Evolutionary conservation across 1,284 basidiomycete genomes (phyloP).

Genomic region (Irpex sp.): DNA sequence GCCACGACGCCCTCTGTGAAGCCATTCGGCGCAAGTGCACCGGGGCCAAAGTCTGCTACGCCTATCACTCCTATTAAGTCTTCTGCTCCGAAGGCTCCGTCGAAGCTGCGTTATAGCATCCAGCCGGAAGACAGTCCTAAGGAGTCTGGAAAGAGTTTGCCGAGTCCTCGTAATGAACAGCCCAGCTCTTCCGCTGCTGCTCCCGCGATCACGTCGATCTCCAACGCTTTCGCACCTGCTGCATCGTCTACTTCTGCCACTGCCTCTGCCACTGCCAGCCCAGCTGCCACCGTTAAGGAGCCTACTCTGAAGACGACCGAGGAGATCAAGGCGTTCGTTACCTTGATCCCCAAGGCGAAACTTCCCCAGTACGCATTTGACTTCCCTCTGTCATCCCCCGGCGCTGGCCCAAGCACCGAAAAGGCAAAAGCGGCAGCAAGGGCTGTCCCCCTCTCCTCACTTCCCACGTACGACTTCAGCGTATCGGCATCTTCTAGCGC

Average conservation of each 20-base stretch:
- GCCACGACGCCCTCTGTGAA: slow-evolving; percentile 16
- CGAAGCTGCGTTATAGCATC: slow-evolving; percentile 67
- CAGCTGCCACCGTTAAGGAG: slow-evolving; percentile 6
- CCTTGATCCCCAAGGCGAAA: slow-evolving; percentile 17
- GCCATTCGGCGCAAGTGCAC: slow-evolving; percentile 3
- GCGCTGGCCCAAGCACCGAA: slow-evolving; percentile 31
- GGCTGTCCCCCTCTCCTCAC: slow-evolving; percentile 25
- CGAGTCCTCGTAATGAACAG: background rate
- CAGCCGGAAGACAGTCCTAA: slow-evolving; percentile 33
- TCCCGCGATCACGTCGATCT: background rate
- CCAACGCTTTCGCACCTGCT: slow-evolving; percentile 6
- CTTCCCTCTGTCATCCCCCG: slow-evolving; percentile 21
- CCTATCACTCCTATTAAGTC: slow-evolving; percentile 33
- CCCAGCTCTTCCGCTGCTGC: background rate
- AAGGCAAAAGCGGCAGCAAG: slow-evolving; percentile 32
- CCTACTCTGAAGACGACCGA: slow-evolving; percentile 13
- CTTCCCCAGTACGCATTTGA: slow-evolving; percentile 27
- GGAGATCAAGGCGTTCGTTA: slow-evolving; percentile 21
- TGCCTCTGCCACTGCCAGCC: background rate
- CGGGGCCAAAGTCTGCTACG: slow-evolving; percentile 22
- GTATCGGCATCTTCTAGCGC: slow-evolving; percentile 28
- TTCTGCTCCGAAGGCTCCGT: slow-evolving; percentile 63
- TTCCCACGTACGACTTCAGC: slow-evolving; percentile 46
- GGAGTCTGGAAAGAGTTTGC: background rate
- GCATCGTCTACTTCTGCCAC: background rate